Percentiles rank a stretch among this genome's conserved stretches.
These are phyloP conservation scores for Candida nitratophila DNA, from an alignment of 805 yeast species.

Conservation along the genomic window DNA sequence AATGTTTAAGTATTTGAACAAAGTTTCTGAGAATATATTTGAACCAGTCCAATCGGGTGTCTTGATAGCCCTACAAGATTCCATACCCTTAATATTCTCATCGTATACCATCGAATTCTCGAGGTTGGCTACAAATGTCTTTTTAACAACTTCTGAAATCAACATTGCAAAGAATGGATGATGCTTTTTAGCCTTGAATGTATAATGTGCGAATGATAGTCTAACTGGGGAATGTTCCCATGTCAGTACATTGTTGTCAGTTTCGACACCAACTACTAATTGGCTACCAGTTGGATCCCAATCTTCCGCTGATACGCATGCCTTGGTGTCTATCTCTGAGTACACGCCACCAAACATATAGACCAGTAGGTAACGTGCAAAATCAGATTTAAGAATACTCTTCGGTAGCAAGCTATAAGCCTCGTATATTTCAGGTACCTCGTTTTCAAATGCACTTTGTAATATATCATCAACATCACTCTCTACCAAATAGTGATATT, in stretches of 20 bases:
- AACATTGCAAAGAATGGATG: conserved; percentile 19
- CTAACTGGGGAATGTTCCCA: conserved; percentile 16
- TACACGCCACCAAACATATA: conserved; percentile 48
- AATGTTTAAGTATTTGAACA: conserved; percentile 15
- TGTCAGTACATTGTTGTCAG: conserved; percentile 12
- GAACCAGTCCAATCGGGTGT: conserved; percentile 34
- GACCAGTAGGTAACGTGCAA: conserved; percentile 41
- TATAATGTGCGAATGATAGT: conserved; percentile 11
- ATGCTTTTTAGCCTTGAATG: conserved; percentile 13
- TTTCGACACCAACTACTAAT: conserved; percentile 15
- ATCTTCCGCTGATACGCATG: conserved; percentile 32
- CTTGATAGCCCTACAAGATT: conserved; percentile 28
- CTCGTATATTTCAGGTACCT: conserved; percentile 38
- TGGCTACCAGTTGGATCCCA: conserved; percentile 13
- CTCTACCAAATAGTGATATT: not conserved
- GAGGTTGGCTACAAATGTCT: conserved; percentile 4
- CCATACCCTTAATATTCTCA: conserved; percentile 12
- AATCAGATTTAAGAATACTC: conserved; percentile 39
- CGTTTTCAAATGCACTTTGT: conserved; percentile 4
- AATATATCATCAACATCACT: conserved; percentile 1
- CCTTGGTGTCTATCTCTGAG: conserved; percentile 45
- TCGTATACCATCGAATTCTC: conserved; percentile 6
- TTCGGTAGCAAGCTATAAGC: conserved; percentile 42
- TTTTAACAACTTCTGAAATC: conserved; percentile 15
- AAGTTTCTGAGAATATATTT: conserved; percentile 15